Conservation (phyloP, 768 basidiomycete species). For the Rubroboletus pulcherrimus region DNA sequence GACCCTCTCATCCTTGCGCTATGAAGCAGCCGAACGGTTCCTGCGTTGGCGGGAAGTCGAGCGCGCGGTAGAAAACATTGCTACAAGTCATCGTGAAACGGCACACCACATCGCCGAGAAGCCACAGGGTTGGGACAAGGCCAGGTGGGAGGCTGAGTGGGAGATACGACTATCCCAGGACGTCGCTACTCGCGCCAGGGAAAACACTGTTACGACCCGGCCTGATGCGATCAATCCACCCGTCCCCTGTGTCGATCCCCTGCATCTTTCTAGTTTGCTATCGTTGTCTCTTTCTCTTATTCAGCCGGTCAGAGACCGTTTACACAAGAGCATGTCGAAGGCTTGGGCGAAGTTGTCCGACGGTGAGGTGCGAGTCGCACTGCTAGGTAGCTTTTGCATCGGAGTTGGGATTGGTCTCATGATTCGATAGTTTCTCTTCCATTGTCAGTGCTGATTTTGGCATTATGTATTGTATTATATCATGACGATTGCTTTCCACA, state of each 20-base stretch:
- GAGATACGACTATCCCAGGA: conserved; percentile 56
- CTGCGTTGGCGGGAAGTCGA: conserved; percentile 71
- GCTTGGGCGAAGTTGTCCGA: conserved; percentile 25
- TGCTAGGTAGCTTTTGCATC: conserved; percentile 42
- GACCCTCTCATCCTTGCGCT: conserved; percentile 51
- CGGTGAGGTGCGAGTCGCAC: conserved; percentile 29
- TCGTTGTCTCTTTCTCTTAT: conserved; percentile 60
- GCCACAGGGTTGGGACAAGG: conserved; percentile 50
- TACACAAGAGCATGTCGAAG: conserved; percentile 24
- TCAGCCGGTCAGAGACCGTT: conserved; percentile 37
- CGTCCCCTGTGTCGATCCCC: conserved; percentile 50
- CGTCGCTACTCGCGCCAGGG: conserved; percentile 48
- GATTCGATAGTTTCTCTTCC: conserved; percentile 20
- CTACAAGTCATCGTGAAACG: conserved; percentile 28
- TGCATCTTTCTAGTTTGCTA: conserved; percentile 63
- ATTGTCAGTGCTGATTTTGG: background rate
- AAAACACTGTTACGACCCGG: conserved; percentile 30
- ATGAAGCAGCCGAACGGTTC: conserved; percentile 67
- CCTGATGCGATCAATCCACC: conserved; percentile 15
- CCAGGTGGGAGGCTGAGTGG: conserved; percentile 67
- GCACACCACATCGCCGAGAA: conserved; percentile 19
- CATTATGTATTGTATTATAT: background rate
- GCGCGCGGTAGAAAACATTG: conserved; percentile 46
- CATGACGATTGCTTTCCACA: background rate
- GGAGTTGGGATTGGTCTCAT: conserved; percentile 43